A percentile compares a stretch with the other conserved stretches of the same genome.
Evolutionary conservation across 2,329 filamentous ascomycete species (phyloP).

Genomic region (Fusarium dlaminii): DNA sequence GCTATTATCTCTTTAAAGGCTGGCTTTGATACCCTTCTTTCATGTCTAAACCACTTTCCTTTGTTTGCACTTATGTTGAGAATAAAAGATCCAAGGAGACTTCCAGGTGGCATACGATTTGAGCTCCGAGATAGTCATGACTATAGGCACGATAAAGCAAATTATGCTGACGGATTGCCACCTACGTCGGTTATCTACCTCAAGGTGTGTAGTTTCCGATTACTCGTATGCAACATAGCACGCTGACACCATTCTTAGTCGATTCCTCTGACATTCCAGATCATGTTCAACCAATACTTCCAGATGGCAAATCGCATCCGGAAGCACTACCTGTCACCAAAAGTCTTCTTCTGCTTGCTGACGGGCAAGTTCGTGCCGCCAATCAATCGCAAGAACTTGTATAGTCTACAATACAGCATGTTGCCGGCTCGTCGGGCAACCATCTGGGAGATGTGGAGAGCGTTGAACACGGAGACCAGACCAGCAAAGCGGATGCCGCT

Average conservation of each 20-base stretch:
- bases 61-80: slow-evolving; percentile 96
- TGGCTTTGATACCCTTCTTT: slow-evolving; percentile 87
- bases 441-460: slow-evolving; percentile 86
- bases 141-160: slow-evolving; percentile 52
- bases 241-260: slow-evolving; percentile 62
- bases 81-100: slow-evolving; percentile 87
- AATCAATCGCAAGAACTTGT: slow-evolving; percentile 92
- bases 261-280: slow-evolving; percentile 86
- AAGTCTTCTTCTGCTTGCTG: slow-evolving; percentile 86
- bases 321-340: slow-evolving; percentile 92
- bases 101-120: slow-evolving; percentile 90
- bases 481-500: slow-evolving; percentile 55
- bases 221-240: background rate
- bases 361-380: slow-evolving; percentile 95
- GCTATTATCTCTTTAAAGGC: slow-evolving; percentile 94
- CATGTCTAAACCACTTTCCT: slow-evolving; percentile 96
- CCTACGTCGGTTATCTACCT: slow-evolving; percentile 86
- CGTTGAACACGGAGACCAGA: slow-evolving; percentile 64
- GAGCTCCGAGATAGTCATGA: slow-evolving; percentile 81
- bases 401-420: slow-evolving; percentile 98
- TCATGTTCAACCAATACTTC: slow-evolving; percentile 98
- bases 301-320: slow-evolving; percentile 91
- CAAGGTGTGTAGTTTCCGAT: slow-evolving; percentile 65
- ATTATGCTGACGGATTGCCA: slow-evolving; percentile 58
- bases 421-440: slow-evolving; percentile 82